Base-by-base conservation (phyloP, 2,329 filamentous ascomycete genomes). In the Colletotrichum euphorbiae region DNA sequence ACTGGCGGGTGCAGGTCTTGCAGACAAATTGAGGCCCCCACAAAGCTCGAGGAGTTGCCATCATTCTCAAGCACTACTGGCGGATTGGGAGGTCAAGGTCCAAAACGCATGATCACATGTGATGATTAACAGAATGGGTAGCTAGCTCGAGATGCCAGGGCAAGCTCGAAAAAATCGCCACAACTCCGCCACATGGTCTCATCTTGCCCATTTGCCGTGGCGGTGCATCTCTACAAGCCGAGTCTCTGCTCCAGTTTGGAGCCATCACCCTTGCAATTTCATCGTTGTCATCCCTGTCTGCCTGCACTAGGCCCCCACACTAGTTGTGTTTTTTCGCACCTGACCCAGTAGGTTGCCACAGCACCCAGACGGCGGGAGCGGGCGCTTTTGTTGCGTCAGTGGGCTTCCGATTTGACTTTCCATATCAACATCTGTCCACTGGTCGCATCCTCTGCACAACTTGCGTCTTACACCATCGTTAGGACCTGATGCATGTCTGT, bases 1-100 rank as follows among this genome's bases (percentile, higher is more conserved):
- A 67, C 67, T 76, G 78, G 31, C 76, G 81, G 57, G 78, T 80
- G 72, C 85, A 87, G 73, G 80, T 81, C 57, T 77, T 79, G 74
- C 85, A 87, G 62, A 87, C 73, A 61, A 80, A 81, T 8, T 77
- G 75, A 28, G 78, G 69, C 55, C 72, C 72, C 12, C 74, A 59
- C 12, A 76, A 70, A 19, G 71, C 69, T 6, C 75, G 73, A 43
- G 62, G 60, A 38, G 33, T 54, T 13, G 62, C 51, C 55, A 70
- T 70, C 2, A 13, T 56, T 48, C 57, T 15, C 13, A 51, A 46
- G 38, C 33, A 15, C 42, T 50, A 24, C 19, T 51, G 60, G 57
- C n/a, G 11, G 28, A 17, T 31, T 31, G 52, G 28, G 21, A 45
- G 21, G 52, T 61, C 31, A 9, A 19, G 3, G 48, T 55, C 38